A percentile compares a stretch with the other conserved stretches of the same genome.
These are phyloP conservation scores for Ceratobasidium sp. DNA, from an alignment of 1,284 basidiomycete species.

Conservation along the genomic window DNA sequence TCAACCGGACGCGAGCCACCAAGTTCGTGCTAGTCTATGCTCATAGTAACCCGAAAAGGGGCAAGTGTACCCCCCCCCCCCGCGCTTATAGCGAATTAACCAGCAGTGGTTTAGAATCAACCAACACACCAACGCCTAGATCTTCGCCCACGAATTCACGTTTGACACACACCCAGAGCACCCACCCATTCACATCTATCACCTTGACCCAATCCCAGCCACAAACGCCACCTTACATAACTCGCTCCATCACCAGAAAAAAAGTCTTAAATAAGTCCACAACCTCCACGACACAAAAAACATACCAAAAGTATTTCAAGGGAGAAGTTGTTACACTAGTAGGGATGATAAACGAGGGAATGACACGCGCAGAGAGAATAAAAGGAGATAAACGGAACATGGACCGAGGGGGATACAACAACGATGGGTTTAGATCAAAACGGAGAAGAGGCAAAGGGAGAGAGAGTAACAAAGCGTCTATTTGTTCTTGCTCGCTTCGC, in stretches of 20 bases:
- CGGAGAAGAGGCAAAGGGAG: neutral
- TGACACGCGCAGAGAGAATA: neutral
- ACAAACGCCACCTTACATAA: too few species aligned
- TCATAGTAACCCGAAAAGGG: too few species aligned
- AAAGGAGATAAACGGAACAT: neutral
- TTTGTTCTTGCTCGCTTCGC: slow-evolving; percentile 58
- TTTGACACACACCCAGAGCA: too few species aligned
- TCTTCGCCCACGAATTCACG: too few species aligned
- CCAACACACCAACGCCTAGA: too few species aligned
- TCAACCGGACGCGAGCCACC: too few species aligned
- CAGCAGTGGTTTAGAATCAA: too few species aligned
- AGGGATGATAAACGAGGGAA: neutral
- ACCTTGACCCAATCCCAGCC: too few species aligned
- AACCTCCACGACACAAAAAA: neutral
- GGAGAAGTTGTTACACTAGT: slow-evolving; percentile 10
- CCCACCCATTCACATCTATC: too few species aligned
- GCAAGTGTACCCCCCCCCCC: too few species aligned
- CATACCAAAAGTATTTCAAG: slow-evolving; percentile 13
- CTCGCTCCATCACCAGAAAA: neutral
- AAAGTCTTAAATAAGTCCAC: neutral
- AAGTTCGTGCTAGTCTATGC: too few species aligned
- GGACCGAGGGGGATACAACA: neutral
- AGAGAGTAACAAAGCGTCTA: neutral
- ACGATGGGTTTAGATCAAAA: neutral
- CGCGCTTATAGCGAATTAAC: too few species aligned